Evolutionary conservation across 2,329 filamentous ascomycete species (phyloP).

Genomic region (Juglanconis sp.): DNA sequence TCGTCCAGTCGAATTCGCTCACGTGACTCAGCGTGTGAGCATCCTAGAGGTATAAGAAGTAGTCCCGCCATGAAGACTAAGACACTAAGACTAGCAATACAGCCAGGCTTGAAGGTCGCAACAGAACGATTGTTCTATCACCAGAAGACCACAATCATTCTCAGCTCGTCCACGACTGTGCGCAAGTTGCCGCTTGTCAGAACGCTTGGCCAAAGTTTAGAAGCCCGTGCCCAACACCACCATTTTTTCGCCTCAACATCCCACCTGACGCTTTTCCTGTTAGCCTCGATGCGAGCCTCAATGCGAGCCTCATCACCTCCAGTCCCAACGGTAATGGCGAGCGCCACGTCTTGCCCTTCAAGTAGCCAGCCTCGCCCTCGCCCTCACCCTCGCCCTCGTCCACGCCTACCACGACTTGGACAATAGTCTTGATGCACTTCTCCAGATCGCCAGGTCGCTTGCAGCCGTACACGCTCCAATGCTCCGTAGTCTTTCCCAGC

Average conservation of each 20-base stretch:
- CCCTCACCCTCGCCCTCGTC: conserved; percentile 11
- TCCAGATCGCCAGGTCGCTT: conserved; percentile 31
- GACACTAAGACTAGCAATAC: too few species aligned
- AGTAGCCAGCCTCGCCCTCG: conserved; percentile 27
- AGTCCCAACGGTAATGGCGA: conserved; percentile 26
- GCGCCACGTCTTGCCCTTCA: conserved; percentile 32
- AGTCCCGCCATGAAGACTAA: too few species aligned
- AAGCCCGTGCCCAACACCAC: neutral
- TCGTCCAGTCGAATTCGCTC: too few species aligned
- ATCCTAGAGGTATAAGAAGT: too few species aligned
- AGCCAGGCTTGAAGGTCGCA: too few species aligned
- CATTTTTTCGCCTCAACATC: neutral
- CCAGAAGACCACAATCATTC: too few species aligned
- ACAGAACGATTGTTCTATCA: too few species aligned
- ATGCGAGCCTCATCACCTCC: conserved; percentile 27
- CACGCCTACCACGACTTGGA: conserved; percentile 29
- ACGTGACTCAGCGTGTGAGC: too few species aligned
- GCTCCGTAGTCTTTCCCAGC: neutral
- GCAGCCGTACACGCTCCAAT: neutral
- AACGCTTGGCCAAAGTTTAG: neutral
- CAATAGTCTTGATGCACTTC: conserved; percentile 34
- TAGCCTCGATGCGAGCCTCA: neutral
- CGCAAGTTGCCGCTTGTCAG: neutral
- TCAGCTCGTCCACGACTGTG: too few species aligned
- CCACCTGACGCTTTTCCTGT: neutral